Conservation (phyloP, 352 stramenopile species). For the Thalassiosira livingstoniorum region DNA sequence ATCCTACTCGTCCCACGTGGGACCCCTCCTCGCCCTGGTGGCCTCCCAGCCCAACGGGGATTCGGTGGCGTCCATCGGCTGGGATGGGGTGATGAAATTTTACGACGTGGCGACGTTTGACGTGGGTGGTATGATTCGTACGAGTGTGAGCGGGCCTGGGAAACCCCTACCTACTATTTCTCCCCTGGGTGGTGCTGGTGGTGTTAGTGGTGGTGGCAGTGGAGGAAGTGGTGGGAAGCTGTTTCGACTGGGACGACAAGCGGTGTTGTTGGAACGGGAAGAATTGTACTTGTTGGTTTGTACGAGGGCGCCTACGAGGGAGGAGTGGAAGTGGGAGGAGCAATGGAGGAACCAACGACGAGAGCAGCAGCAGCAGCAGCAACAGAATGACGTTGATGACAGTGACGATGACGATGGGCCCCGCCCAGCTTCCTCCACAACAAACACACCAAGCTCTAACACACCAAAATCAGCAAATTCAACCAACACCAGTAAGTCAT, state of each 20-base stretch:
- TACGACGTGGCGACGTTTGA: slow-evolving; percentile 99
- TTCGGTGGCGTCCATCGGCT: slow-evolving; percentile 71
- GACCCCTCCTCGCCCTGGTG: slow-evolving; percentile 88
- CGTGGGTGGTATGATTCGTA: slow-evolving; percentile 96
- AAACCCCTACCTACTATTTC: not conserved
- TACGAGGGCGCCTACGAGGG: slow-evolving; percentile 45
- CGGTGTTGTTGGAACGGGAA: slow-evolving; percentile 55
- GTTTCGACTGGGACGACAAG: slow-evolving; percentile 51
- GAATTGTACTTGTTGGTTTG: slow-evolving; percentile 59
- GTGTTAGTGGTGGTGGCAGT: slow-evolving; percentile 68
- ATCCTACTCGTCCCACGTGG: slow-evolving; percentile 97
- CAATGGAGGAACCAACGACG: slow-evolving; percentile 31
- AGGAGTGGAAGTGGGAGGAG: slow-evolving; percentile 48
- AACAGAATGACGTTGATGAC: slow-evolving; percentile 39
- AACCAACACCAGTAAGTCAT: too few species aligned
- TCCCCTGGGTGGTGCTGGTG: not conserved
- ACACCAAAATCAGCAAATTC: too few species aligned
- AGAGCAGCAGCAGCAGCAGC: slow-evolving; percentile 23
- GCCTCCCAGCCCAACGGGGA: slow-evolving; percentile 79
- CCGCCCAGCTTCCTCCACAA: not conserved
- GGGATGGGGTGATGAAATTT: slow-evolving; percentile 96
- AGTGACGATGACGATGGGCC: slow-evolving; percentile 50
- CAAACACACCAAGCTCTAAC: not conserved
- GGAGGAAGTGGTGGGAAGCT: slow-evolving; percentile 71
- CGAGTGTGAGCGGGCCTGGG: too few species aligned